Evolutionary conservation across 139 green algal genomes (phyloP), one percentile per base, ranked within the genome.

Genomic region (Chlamydomonas sphaeroides): DNA sequence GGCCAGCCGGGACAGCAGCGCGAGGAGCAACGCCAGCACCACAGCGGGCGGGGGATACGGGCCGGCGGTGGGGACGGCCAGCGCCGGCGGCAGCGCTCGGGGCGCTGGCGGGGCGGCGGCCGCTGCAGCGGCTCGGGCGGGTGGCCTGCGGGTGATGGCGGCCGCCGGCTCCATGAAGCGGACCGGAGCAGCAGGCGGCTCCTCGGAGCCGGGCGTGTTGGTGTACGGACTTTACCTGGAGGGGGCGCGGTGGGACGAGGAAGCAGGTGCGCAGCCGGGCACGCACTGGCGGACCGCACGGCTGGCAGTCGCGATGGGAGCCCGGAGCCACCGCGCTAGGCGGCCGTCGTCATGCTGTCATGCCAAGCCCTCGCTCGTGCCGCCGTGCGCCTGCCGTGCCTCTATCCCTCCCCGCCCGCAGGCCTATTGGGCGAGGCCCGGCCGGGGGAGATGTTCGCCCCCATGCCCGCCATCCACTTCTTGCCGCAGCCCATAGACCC

Each of bases 181-280:
- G 5, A 30, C 18, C 2, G 53, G 56, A 26, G 56, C 1, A 49
- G 2, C 15, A n/a, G 53, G 89, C 38, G 57, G 65, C 15, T 38
- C 45, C 48, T 68, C 18, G 59, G 83, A 90, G 39, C 86, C 92
- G n/a, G 93, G 95, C n/a, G 84, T 96, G 49, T 91, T 92, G 42
- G 88, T 98, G 56, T 65, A 92, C 77, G 94, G 94, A 11, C 75
- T 98, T 63, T 97, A 87, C 79, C 33, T 98, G 41, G 94, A 98
- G 48, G 83, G 88, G 28, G 94, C 90, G 1, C 69, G 85, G 8
- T 98, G 93, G 91, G 80, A 89, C 26, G 61, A 48, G 56, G 49
- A 57, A 39, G 32, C 68, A 66, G 81, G 85, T 85, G 85, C 56
- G 80, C n/a, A n/a, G n/a, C n/a, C n/a, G n/a, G n/a, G n/a, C n/a